Conservation (phyloP, 1,284 basidiomycete genomes). For the Ganoderma meredithae region DNA sequence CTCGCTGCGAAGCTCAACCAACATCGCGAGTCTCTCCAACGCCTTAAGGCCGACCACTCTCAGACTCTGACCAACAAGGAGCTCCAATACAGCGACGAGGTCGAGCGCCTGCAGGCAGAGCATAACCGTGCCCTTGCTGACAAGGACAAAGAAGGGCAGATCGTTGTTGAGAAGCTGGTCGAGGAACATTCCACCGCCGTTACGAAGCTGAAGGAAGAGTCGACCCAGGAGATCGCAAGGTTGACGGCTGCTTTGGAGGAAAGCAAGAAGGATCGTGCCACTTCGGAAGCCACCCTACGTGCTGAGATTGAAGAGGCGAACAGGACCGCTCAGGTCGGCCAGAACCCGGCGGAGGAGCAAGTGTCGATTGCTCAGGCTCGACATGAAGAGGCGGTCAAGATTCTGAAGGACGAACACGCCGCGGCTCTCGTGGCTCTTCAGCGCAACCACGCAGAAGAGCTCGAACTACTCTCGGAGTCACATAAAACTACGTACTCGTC, state of each 20-base stretch:
- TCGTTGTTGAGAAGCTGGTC: slow-evolving; percentile 46
- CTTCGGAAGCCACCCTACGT: slow-evolving; percentile 47
- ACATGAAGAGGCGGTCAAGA: slow-evolving; percentile 56
- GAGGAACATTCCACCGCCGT: slow-evolving; percentile 49
- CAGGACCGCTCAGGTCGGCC: slow-evolving; percentile 30
- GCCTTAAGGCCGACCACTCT: slow-evolving; percentile 59
- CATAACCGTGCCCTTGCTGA: slow-evolving; percentile 59
- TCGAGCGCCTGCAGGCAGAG: slow-evolving; percentile 64
- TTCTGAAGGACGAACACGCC: slow-evolving; percentile 47
- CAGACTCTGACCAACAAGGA: slow-evolving; percentile 68
- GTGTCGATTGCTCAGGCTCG: slow-evolving; percentile 52
- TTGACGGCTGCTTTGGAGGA: slow-evolving; percentile 53
- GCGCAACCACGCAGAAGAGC: slow-evolving; percentile 60
- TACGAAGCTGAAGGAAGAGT: slow-evolving; percentile 58
- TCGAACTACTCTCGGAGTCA: slow-evolving; percentile 51
- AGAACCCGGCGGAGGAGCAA: slow-evolving; percentile 42
- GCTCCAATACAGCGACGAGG: slow-evolving; percentile 61
- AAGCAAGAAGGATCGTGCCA: slow-evolving; percentile 53
- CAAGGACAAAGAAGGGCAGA: slow-evolving; percentile 63
- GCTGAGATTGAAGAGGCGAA: slow-evolving; percentile 61
- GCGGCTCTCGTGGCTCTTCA: slow-evolving; percentile 60
- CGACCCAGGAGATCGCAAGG: slow-evolving; percentile 57
- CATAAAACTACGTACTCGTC: slow-evolving; percentile 51
- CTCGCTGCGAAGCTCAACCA: slow-evolving; percentile 67
- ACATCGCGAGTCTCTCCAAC: slow-evolving; percentile 52